Base-by-base conservation (phyloP, 345 rosid genomes). In the Populus pruinosa region DNA sequence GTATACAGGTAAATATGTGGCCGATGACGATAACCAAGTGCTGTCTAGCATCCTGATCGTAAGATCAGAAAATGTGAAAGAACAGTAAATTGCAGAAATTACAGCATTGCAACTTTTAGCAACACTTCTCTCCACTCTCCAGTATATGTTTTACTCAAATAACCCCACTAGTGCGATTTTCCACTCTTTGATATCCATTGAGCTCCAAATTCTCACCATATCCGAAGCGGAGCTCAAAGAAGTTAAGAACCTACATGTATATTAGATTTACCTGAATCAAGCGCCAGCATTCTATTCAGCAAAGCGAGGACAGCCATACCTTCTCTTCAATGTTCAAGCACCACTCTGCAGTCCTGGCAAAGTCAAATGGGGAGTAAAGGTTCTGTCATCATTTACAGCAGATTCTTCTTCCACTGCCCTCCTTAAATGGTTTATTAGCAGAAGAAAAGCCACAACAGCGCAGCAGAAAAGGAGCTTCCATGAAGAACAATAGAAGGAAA, bases 401-500 rank as follows among this genome's bases (percentile, higher is more conserved):
- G 84, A 64, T 70, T 73, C 76, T 25, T 79, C 68, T 21, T 75
- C 78, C 13, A 78, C 41, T 33, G 97, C 79, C 86, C 86, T 90
- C 82, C 92, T 89, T 61, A 87, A 82, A 63, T 63, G 85, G 88
- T 94, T 90, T 70, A 91, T 85, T 67, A 96, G 81, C 80, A 91
- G 67, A 82, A 94, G 94, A 77, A 92, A 96, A 67, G 86, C 71
- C 29, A 89, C 97, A 69, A 94, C 93, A 64, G 98, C 98, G 36
- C 95, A 82, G 85, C 92, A 96, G 91, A 96, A 96, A 33, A 74
- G 92, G 92, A 80, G 98, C 99, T 83, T 96, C 98, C 0, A 97
- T 94, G 85, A 94, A 96, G 97, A 96, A 94, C 83, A 96, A 71
- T 82, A 96, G 91, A 79, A 96, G 91, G 82, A 96, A 96, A 89